Evolutionary conservation across 2,329 filamentous ascomycete genomes (phyloP), one percentile per base, ranked within the genome.

Genomic region (Ophiocordyceps sinensis): DNA sequence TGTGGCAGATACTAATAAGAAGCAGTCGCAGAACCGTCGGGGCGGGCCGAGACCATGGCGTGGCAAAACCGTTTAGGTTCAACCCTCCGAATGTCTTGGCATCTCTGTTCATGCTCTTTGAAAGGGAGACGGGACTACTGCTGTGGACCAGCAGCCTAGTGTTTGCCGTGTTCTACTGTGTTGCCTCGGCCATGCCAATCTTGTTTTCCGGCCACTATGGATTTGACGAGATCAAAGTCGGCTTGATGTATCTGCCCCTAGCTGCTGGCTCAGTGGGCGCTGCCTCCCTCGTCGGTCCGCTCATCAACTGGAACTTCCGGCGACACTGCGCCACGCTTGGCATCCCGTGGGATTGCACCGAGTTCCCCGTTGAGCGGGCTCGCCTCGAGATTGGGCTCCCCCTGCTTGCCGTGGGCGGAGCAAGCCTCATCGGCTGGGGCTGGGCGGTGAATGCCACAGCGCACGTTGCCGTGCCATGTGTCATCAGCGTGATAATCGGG

Each of bases 301-400:
- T 76, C 2, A 68, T 84, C 30, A 82, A 85, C 55, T 70, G 70
- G 60, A 85, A 83, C 54, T 87, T 78, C 54, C 66, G 70, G 2
- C 72, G 79, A 1, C 68, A 80, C 43, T 78, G 79, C 12, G 53
- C 57, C 10, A 63, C 58, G 5, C 55, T 74, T 0, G 71, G 71
- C 10, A 59, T 82, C 10, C 52, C 64, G 0, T 66, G 79, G 41
- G 68, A 69, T 42, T 67, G 66, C 47, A 70, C 57, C 0, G 46
- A 56, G 0, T 73, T 75, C 30, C 70, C 71, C 1, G 66, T 76
- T 10, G 71, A 76, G 49, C 57, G 59, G 2, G 71, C 64, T 0
- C 62, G 71, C 1, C 56, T 74, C 2, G 64, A 74, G 46, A 50
- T 72, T 15, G 66, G 64, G 0, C 48, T 72, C 2, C 71, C 70